Base-by-base conservation (phyloP, 257 asterid species). In the Solanum ossicruentum region DNA sequence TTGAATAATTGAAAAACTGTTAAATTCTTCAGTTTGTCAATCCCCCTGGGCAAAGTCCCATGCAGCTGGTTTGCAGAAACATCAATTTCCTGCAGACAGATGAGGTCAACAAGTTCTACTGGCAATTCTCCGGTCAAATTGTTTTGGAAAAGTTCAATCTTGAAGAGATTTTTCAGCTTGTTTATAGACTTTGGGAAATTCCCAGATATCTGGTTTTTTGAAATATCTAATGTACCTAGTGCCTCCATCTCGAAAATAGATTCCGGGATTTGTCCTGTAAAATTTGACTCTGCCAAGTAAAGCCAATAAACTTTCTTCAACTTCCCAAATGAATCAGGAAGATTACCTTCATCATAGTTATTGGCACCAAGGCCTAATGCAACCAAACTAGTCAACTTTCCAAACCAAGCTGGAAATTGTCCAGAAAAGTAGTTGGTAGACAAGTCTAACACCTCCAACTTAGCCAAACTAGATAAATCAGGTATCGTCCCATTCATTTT, bases 281-380 rank as follows among this genome's bases (percentile, higher is more conserved):
- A 88, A 87, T 94, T 93, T 65, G 97, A 93, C 71, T 92, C 91
- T 4, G 98, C 47, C 77, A 96, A 6, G 83, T 93, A 96, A 7
- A 96, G 91, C 97, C 90, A 90, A n/a, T 75, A 88, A 58, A 94
- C 85, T 5, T 77, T 91, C 54, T 86, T 86, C 45, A 91, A 93
- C 83, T 84, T 86, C 80, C 86, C n/a, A 56, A 94, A 78, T 90
- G 10, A 89, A 0, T 12, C n/a, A 6, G 98, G 99, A 80, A 96
- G 94, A 5, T 88, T 87, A 61, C 92, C 57, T n/a, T 18, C 81
- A 60, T 89, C 91, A 56, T 92, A 93, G 0, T 82, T 36, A 81
- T 94, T 96, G 77, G 90, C 98, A 3, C 99, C 99, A 6, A 93
- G 82, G 85, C 98, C 93, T 83, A 96, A 72, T 6, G 83, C 94